A percentile compares a stretch with the other conserved stretches of the same genome.
phyloP scores from a whole-genome alignment of 768 basidiomycete genomes.

The Tulasnella sp. region DNA sequence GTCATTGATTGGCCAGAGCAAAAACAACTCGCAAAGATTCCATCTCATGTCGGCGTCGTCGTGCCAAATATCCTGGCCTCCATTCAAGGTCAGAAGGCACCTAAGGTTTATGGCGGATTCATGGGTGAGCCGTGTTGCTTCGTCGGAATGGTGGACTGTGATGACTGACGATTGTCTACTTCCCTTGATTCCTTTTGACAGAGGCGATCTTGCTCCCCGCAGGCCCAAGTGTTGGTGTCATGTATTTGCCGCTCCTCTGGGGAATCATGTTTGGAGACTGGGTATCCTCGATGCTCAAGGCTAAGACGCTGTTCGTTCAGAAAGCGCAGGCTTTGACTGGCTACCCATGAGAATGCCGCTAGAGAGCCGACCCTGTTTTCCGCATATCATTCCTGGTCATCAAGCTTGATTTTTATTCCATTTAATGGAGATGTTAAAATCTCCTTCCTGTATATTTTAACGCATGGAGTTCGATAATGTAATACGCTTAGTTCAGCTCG shows the following conservation, averaged over 20 bases:
- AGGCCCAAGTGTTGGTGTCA: conserved; percentile 9
- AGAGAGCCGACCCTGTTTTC: background rate
- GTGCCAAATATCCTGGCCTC: conserved; percentile 28
- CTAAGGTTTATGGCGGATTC: conserved; percentile 23
- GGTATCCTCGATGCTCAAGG: conserved; percentile 22
- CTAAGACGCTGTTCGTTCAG: conserved; percentile 15
- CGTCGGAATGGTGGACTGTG: too few relatives aligned
- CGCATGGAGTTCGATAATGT: too few relatives aligned
- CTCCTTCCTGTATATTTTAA: too few relatives aligned
- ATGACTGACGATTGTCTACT: background rate
- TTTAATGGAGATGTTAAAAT: too few relatives aligned
- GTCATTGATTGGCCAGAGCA: too few relatives aligned
- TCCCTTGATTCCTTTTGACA: background rate
- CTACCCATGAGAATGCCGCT: background rate
- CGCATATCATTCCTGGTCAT: background rate
- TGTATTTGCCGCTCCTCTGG: conserved; percentile 28
- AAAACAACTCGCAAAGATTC: conserved; percentile 30
- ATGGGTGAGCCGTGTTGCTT: background rate
- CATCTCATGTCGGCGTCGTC: conserved; percentile 27
- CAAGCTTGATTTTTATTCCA: background rate
- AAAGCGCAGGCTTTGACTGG: background rate
- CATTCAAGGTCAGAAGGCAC: background rate
- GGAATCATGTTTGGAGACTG: conserved; percentile 31
- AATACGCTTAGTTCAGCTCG: too few relatives aligned
- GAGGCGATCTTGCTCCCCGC: conserved; percentile 17